Base-by-base conservation (phyloP, 805 yeast species). In the Clavispora asparagi region DNA sequence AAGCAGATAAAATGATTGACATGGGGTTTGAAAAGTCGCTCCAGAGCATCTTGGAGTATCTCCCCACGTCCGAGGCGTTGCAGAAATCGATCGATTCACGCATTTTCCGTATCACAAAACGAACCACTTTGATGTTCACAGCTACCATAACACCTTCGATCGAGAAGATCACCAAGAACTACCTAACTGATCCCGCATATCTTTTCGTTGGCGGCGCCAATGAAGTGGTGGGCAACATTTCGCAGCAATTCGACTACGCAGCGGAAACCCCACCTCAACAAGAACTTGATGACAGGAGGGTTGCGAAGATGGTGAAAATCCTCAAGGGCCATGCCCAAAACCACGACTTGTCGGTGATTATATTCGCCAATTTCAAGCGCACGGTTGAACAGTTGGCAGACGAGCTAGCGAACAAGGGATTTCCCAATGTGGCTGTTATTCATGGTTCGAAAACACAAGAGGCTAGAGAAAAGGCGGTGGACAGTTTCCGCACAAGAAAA, bases 1-100 rank as follows among this genome's bases (percentile, higher is more conserved):
- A 92, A 65, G 96, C 97, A 1, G 99, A 92, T 64, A 74, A 91
- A 54, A 92, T 92, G 98, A 82, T 92, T 38, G 96, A 90, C 62
- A 77, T 92, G 79, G 97, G 97, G 4, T 92, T 92, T 62, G 96
- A 89, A 61, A 85, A 79, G 30, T 89, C 89, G 58, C 78, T 92
- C 40, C 77, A 75, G 19, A 71, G 75, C 37, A 80, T 92, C 13
- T 62, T 86, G 43, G 70, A 68, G 4, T 68, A 68, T 32, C 68
- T 87, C n/a, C 85, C 88, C 0, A 63, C 62, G 0, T 61, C 66
- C 2, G 53, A 59, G 30, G 49, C 55, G 7, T 56, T 63, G 13
- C 45, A 44, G 14, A 42, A 43, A n/a, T 50, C 62, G 0, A 49
- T 57, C 6, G 74, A 74, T 43, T 48, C 57, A 11, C 68, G 71